Evolutionary conservation across 1,139 yeast species (phyloP), one percentile per base, ranked within the genome.

Genomic region (Nakaseomyces kungkrabaensis): DNA sequence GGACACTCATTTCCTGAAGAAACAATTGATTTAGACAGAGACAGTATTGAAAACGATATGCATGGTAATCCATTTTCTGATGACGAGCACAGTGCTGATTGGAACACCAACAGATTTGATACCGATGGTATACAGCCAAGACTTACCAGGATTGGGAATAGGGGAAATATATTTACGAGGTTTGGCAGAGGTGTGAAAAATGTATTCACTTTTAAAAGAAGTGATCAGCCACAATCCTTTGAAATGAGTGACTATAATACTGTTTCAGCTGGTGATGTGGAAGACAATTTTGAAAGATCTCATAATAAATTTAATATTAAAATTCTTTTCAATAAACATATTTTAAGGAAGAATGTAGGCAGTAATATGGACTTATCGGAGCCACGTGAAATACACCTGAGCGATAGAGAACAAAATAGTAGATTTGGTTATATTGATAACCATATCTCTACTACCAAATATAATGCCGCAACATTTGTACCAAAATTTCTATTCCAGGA

Each of bases 401-500:
- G 88, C 72, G 79, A 85, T 60, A 72, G 70, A 45, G 64, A 68
- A 3, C 72, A 78, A 11, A 88, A 88, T 58, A 56, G 70, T 4
- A 68, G 76, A 3, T 75, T 73, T 52, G 77, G 82, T 2, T 92
- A 78, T 69, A 75, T 76, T 55, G 92, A 85, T 54, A 94, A 94
- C 65, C 90, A 90, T 65, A 83, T 94, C 56, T 85, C 96, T 43
- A 94, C 99, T 4, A 90, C 98, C n/a, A 94, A 94, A 68, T 94
- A 94, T 72, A 94, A 92, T 66, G 69, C 82, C 53, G 96, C 95
- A 32, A 94, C 98, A 0, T 94, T 94, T 64, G 58, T 94, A 50
- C 98, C 98, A 17, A 94, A 94, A 66, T 94, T 94, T 64, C 70
- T 94, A 56, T 88, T 90, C 62, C 98, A 94, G 69, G 98, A 94